Evolutionary conservation across 2,329 filamentous ascomycete genomes (phyloP), one percentile per base, ranked within the genome.

Genomic region (Phyllosticta citrichinensis): DNA sequence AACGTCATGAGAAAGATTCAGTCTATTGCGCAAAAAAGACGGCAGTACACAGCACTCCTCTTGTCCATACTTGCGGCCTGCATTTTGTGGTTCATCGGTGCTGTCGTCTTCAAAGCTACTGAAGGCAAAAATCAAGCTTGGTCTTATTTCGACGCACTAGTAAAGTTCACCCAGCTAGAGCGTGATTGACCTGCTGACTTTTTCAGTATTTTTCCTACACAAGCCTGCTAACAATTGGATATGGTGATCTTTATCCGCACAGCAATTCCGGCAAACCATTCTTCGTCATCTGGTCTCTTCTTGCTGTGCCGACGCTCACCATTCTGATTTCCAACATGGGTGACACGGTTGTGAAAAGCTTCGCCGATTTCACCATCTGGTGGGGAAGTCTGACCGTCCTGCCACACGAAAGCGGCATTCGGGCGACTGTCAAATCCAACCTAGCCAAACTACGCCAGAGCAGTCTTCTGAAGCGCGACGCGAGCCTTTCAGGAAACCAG

Each of bases 321-420:
- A 80, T 81, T 24, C 71, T 81, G 35, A 82, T 81, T 65, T 78
- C 73, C 60, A 78, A 81, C 62, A 80, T 82, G 79, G 78, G 79
- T 14, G 79, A 80, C 62, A 82, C 80, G 0, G 77, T 82, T 10
- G 79, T 84, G 62, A 80, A 80, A 62, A 71, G 73, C 9, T 77
- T 84, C 68, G 77, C 78, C 22, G 80, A 84, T 55, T 62, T 79
- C n/a, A 82, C 80, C 0, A 77, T 81, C n/a, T 82, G 78, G 74
- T 63, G 83, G 4, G 82, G 80, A 12, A 78, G 80, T 30, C 64
- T 83, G 24, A 83, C 82, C 2, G 76, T 84, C 19, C 68, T 83
- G 1, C 81, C 81, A 1, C 77, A 75, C 9, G 80, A 82, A 33
- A 65, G 75, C 56, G 75, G 75, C 9, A 65, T 77, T 10, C 68